phyloP scores from a whole-genome alignment of 257 asterid genomes.

The Gentiana macrophylla region DNA sequence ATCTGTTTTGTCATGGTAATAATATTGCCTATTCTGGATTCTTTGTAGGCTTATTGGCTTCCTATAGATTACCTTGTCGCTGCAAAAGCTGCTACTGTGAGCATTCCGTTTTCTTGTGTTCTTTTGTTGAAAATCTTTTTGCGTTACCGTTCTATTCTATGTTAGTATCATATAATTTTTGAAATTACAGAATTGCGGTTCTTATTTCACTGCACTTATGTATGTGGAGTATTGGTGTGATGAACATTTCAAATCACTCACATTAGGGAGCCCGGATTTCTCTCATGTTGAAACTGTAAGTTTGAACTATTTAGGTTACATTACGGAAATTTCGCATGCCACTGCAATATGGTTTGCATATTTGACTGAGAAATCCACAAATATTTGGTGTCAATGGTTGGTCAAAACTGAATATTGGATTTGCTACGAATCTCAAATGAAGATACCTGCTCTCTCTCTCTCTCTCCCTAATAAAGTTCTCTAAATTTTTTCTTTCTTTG shows the following conservation, averaged over 20 bases:
- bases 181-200: conserved; percentile 69
- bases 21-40: conserved; percentile 11
- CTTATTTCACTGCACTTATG: conserved; percentile 87
- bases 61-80: conserved; percentile 74
- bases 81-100: conserved; percentile 81
- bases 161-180: conserved; percentile 7
- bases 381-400: neutral
- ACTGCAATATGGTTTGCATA: neutral
- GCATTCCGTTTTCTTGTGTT: conserved; percentile 15
- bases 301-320: conserved; percentile 8
- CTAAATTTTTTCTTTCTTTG: conserved; percentile 19
- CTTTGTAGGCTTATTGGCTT: conserved; percentile 85
- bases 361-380: neutral
- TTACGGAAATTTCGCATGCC: neutral
- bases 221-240: conserved; percentile 99
- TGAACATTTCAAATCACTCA: conserved; percentile 64
- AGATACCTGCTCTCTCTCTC: neutral
- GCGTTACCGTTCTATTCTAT: neutral
- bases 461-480: conserved; percentile 3
- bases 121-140: neutral
- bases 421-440: no score
- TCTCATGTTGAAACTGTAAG: conserved; percentile 82
- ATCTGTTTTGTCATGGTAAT: no score
- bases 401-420: no score
- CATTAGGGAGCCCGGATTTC: conserved; percentile 88